Evolutionary conservation across 495 filamentous ascomycete genomes (phyloP), one percentile per base, ranked within the genome.

Genomic region (Xylaria curta): DNA sequence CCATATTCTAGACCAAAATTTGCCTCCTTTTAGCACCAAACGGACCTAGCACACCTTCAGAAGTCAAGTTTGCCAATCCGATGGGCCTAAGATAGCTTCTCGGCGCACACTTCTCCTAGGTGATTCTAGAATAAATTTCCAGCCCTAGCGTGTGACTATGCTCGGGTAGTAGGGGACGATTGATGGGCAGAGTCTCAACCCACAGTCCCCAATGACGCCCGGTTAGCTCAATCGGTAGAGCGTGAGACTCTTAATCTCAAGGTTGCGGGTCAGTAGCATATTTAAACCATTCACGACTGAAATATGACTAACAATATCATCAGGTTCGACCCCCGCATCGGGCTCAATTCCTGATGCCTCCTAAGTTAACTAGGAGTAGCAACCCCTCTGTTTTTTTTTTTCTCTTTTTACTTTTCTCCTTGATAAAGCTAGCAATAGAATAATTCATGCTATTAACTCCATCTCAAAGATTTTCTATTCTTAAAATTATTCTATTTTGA

Each of bases 141-240:
- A 59, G 19, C 56, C 9, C 5, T 36, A 59, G 31, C 28, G 51
- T 54, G 9, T 54, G 8, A 31, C 33, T 2, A 86, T n/a, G 75
- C 76, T 83, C 79, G 79, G 88, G 86, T 92, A 91, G 89, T 90
- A 91, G 90, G 91, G 90, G 90, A 89, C 91, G 87, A 21, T 26
- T 26, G 24, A 54, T 26, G 24, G 5, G 7, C 3, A 15, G 21
- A 24, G 15, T 54, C 51, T 54, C 51, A 54, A 28, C 51, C 24
- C 13, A 8, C 0, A 54, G 24, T n/a, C 1, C 47, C 0, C 47
- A 51, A 21, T 7, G 21, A 21, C 44, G 76, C 76, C 83, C 80
- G 80, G 88, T 87, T 92, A 91, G 89, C 89, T 92, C 89, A 91
- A 91, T 92, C 89, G 89, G 89, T 90, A 91, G 90, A 91, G 90